These are phyloP conservation scores for Withania somnifera DNA, from an alignment of 305 asterid species.

Conservation along the genomic window DNA sequence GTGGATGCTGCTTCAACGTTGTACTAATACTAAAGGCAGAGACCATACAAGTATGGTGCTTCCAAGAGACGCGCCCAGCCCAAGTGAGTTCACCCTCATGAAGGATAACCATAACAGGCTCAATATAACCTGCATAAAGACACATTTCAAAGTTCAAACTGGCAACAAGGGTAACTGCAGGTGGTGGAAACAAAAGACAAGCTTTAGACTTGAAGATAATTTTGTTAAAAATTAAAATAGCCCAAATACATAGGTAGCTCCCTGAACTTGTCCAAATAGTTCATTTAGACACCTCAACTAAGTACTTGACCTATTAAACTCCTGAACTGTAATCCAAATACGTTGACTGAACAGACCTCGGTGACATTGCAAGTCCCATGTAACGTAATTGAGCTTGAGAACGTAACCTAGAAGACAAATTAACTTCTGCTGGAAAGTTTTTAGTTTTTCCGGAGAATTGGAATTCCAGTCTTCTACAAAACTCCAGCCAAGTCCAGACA, in stretches of 20 bases:
- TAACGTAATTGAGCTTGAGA: neutral
- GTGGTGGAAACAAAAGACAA: neutral
- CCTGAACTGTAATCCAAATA: neutral
- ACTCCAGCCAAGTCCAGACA: neutral
- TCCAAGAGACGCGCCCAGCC: slow-evolving; percentile 95
- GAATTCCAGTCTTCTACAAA: neutral
- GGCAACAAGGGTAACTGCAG: neutral
- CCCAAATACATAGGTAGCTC: neutral
- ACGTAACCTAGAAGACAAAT: neutral
- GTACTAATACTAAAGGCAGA: slow-evolving; percentile 97
- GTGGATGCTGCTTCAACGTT: slow-evolving; percentile 86
- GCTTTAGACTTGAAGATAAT: neutral
- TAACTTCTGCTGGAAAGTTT: neutral
- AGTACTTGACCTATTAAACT: neutral
- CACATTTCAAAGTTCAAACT: neutral
- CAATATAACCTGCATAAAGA: slow-evolving; percentile 68
- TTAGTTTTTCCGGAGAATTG: neutral
- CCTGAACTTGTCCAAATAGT: neutral
- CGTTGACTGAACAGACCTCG: neutral
- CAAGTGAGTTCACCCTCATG: slow-evolving; percentile 93
- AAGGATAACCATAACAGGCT: slow-evolving; percentile 94
- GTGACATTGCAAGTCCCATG: neutral
- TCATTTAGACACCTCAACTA: neutral
- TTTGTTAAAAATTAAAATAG: neutral
- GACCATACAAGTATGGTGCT: slow-evolving; percentile 81